Base-by-base conservation (phyloP, 2,329 filamentous ascomycete species). In the Zymoseptoria brevis region DNA sequence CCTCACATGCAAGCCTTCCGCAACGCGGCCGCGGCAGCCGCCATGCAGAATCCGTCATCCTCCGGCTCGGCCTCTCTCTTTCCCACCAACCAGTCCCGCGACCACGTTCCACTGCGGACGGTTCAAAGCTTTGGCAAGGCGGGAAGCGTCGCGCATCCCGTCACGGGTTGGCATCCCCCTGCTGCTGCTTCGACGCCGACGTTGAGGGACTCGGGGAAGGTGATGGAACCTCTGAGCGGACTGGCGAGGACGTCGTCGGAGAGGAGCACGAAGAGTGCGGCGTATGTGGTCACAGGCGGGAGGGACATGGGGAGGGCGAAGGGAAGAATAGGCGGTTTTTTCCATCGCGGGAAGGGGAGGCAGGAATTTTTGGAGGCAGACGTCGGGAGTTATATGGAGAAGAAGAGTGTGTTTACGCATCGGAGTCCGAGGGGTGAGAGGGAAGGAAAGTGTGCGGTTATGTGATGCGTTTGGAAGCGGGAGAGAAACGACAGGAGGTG, bases 91-190 rank as follows among this genome's bases (percentile, higher is more conserved):
- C 64, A 67, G 29, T 53, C 65, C 0, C 35, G 62, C 21, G 64
- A 70, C 59, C 69, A 68, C 50, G 66, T 72, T 3, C 70, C 69
- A 1, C 57, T 67, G 9, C 67, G 63, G 16, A 21, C 19, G 50
- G 8, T 21, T 5, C 61, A 58, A 29, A 57, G 53, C 11, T 62
- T 60, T 13, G 59, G 59, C 21, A 62, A 61, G 21, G 63, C 66
- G 9, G 68, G 70, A 8, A 66, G 64, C 1, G 67, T 67, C 1
- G 65, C 66, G 2, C 71, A 73, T 56, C 70, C 71, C 1, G 62
- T 73, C 54, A 72, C 68, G 4, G 69, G 64, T 1, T 73, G 71
- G 71, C 68, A 69, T 61, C 71, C 71, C 6, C 71, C 71, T 3
- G 69, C 70, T 1, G 54, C 68, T 11, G 59, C 64, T 19, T 59